phyloP scores from a whole-genome alignment of 768 basidiomycete genomes.

The Phaeotremella skinneri region DNA sequence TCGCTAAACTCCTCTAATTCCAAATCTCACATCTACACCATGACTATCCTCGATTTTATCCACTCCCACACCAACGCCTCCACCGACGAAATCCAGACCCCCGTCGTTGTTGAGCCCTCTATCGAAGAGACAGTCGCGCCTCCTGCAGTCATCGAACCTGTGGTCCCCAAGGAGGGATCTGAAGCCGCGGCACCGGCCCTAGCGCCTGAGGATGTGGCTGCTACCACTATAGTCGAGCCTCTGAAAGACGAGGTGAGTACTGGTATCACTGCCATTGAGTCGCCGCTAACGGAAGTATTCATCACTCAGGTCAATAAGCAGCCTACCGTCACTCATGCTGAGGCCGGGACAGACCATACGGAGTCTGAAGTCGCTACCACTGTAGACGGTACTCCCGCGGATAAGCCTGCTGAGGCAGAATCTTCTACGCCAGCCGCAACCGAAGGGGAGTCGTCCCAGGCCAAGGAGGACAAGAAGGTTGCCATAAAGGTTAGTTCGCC shows the following conservation, averaged over 20 bases:
- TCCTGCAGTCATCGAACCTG: conserved; percentile 56
- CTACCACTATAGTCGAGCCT: conserved; percentile 21
- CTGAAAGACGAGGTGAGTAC: conserved; percentile 24
- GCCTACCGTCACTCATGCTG: conserved; percentile 43
- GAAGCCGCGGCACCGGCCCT: conserved; percentile 22
- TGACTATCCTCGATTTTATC: conserved; percentile 25
- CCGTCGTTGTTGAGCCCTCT: conserved; percentile 50
- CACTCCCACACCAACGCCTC: conserved; percentile 14
- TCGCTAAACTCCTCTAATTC: too few species aligned
- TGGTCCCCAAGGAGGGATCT: conserved; percentile 50
- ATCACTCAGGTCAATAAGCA: conserved; percentile 22
- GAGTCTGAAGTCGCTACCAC: conserved; percentile 37
- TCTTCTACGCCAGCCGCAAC: conserved; percentile 41
- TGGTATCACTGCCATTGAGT: too few species aligned
- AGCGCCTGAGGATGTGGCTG: conserved; percentile 21
- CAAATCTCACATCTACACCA: conserved; percentile 11
- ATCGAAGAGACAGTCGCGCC: conserved; percentile 53
- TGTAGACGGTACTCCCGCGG: conserved; percentile 42
- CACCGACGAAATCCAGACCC: conserved; percentile 8
- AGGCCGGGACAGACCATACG: conserved; percentile 42
- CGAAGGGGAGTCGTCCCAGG: conserved; percentile 49
- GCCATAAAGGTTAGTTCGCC: conserved; percentile 29
- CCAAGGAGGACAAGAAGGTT: conserved; percentile 41
- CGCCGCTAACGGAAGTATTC: background rate
- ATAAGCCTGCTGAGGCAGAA: conserved; percentile 43